These are phyloP conservation scores for Fusarium sp. DNA, from an alignment of 2,329 filamentous ascomycete species.

Conservation along the genomic window DNA sequence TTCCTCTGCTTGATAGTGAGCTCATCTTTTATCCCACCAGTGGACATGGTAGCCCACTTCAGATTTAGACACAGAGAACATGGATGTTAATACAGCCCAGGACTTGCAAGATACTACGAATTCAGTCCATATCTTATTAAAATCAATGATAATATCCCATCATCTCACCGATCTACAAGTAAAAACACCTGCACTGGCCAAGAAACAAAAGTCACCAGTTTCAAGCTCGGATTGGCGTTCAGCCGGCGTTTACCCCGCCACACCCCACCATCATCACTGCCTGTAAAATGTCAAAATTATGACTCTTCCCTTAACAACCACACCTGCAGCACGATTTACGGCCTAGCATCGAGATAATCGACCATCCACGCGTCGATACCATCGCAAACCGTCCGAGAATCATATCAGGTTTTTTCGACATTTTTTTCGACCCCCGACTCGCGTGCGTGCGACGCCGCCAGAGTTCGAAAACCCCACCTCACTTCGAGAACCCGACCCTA, in stretches of 20 bases:
- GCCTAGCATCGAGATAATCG: constrained; percentile 33
- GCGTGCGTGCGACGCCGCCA: constrained; percentile 41
- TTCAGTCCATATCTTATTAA: background rate
- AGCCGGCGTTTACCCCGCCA: constrained; percentile 47
- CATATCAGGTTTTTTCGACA: constrained; percentile 20
- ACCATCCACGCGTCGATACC: constrained; percentile 17
- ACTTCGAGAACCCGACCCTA: constrained; percentile 40
- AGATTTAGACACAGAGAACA: background rate
- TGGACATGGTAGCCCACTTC: background rate
- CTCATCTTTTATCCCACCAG: background rate
- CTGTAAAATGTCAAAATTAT: constrained; percentile 59
- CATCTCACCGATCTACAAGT: background rate
- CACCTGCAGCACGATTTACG: constrained; percentile 41
- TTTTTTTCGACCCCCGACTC: constrained; percentile 16
- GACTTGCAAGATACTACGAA: background rate
- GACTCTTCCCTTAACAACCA: constrained; percentile 50
- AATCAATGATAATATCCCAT: background rate
- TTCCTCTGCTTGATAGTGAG: background rate
- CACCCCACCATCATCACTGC: constrained; percentile 54
- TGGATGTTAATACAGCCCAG: background rate
- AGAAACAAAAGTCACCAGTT: background rate
- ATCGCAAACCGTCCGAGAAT: constrained; percentile 3
- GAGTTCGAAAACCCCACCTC: constrained; percentile 49
- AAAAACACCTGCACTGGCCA: background rate
- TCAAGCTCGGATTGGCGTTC: background rate